These are phyloP conservation scores for Macaranga tanarius DNA, from an alignment of 441 rosid species.

Conservation along the genomic window DNA sequence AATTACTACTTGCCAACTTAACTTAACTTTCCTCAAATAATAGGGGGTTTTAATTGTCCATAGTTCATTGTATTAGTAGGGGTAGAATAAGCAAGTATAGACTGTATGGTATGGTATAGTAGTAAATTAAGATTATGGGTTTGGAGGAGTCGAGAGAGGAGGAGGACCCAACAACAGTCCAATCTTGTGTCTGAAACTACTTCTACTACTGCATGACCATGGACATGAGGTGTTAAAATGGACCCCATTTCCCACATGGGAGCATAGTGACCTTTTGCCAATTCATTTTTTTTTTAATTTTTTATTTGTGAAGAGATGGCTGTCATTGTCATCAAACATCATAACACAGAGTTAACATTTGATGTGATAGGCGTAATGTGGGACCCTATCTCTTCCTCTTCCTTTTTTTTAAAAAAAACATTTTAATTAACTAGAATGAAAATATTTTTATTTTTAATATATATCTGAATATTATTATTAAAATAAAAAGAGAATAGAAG, in stretches of 20 bases:
- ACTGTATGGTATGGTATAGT: no score
- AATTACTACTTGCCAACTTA: no score
- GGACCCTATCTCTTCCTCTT: conserved; percentile 17
- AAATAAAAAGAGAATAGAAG: neutral
- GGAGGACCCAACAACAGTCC: conserved; percentile 44
- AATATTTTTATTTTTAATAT: no score
- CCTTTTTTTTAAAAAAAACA: neutral
- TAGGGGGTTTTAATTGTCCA: no score
- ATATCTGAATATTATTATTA: neutral
- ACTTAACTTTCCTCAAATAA: no score
- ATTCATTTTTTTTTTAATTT: neutral
- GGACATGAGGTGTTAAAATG: conserved; percentile 12
- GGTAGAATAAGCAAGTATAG: no score
- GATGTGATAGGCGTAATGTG: conserved; percentile 34
- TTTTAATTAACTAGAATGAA: no score
- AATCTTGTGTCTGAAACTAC: conserved; percentile 33
- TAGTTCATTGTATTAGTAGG: no score
- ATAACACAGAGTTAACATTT: conserved; percentile 29
- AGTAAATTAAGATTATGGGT: no score
- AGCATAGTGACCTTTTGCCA: conserved; percentile 17
- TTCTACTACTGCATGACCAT: no score
- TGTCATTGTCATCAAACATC: conserved; percentile 23
- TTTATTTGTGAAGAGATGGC: neutral
- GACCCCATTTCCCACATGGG: conserved; percentile 51
- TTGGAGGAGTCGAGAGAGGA: conserved; percentile 14